Percentiles rank a stretch among this genome's conserved stretches.
These are phyloP conservation scores for Aegilops umbellulata DNA, from an alignment of 176 grass and related monocot genomes.

Conservation along the genomic window DNA sequence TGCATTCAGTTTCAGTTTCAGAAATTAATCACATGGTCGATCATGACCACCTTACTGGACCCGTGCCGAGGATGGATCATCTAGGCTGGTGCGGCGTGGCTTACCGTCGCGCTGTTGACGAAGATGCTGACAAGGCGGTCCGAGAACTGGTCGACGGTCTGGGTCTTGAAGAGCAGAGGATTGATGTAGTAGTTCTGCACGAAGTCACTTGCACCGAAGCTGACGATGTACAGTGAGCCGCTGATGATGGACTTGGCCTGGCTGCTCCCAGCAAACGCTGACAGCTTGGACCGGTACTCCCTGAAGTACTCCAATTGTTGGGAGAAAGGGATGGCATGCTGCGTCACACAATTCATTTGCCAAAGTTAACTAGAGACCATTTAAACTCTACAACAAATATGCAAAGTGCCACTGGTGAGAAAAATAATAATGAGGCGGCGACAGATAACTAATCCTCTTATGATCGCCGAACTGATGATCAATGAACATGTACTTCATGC, in stretches of 20 bases:
- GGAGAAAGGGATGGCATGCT: constrained; percentile 84
- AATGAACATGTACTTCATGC: background rate
- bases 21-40: background rate
- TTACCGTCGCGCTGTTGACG: constrained; percentile 50
- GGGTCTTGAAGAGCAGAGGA: constrained; percentile 66
- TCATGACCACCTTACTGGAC: too few species aligned
- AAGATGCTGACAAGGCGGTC: constrained; percentile 69
- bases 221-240: constrained; percentile 70
- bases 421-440: background rate
- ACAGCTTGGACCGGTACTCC: constrained; percentile 76
- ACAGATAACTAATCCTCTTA: background rate
- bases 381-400: background rate
- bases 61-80: background rate
- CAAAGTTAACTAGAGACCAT: constrained; percentile 12
- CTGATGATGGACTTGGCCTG: constrained; percentile 56
- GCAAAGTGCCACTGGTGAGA: background rate
- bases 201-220: constrained; percentile 70
- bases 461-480: background rate
- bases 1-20: background rate
- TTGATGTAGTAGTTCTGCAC: constrained; percentile 99
- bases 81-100: background rate
- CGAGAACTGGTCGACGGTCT: constrained; percentile 69
- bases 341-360: background rate
- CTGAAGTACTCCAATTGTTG: constrained; percentile 77
- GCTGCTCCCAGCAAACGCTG: constrained; percentile 43